Evolutionary conservation across 805 yeast genomes (phyloP), one percentile per base, ranked within the genome.

Genomic region (Wilhelminamyces savonicus): DNA sequence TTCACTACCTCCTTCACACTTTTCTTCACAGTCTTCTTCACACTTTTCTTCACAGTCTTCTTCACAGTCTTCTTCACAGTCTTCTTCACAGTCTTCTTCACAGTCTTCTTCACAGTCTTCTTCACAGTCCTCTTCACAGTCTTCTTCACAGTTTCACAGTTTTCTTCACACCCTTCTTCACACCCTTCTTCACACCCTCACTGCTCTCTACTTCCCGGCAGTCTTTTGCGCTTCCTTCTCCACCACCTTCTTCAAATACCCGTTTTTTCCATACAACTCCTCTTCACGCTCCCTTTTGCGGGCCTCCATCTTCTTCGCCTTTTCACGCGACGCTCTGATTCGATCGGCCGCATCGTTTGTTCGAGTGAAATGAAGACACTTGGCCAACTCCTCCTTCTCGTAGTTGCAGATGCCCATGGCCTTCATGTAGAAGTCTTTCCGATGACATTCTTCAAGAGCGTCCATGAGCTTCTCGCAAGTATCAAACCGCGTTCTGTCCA

Each of bases 401-500:
- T 78, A 76, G 56, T 86, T 85, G 59, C 98, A 90, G 35, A 74
- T 66, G 16, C 97, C 97, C 42, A 85, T 62, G 6, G 83, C 78
- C 51, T 82, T 75, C 41, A 74, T 69, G 36, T 82, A 43, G 41
- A 78, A 81, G 32, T 78, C 81, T 31, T 69, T 69, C 35, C 75
- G 69, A 47, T 88, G 96, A 52, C 98, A 90, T 50, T 84, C 80
- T 46, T 90, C 95, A 5, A 90, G 70, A 0, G 94, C 96, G 37
- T 80, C 78, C 53, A 92, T 86, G 23, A 86, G 69, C 37, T 80
- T 83, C 30, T 73, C 76, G 55, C 98, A 90, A 13, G 82, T 56
- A 27, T 56, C 63, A 36, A 64, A 63, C 34, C 69, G 48, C 37
- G 53, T 54, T 39, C 50, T 58, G 43, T 66, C 71, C 39, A 65